These are phyloP conservation scores for Chaetomium tenue DNA, from an alignment of 495 filamentous ascomycete species.

Conservation along the genomic window DNA sequence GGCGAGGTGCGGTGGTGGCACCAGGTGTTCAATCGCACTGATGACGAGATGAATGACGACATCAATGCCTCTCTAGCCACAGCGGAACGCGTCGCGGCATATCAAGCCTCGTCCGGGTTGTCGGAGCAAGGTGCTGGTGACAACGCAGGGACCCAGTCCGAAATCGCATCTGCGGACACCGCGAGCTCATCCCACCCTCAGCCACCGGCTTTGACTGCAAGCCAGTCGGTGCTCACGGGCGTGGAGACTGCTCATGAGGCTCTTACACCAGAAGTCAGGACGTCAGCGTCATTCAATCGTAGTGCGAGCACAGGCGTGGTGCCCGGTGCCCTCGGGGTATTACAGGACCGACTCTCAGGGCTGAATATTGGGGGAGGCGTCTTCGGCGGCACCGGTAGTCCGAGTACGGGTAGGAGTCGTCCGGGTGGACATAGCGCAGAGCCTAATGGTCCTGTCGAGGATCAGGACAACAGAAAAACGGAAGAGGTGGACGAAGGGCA, in stretches of 20 bases:
- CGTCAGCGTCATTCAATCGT: conserved; percentile 37
- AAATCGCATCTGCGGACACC: conserved; percentile 22
- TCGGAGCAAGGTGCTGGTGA: conserved; percentile 24
- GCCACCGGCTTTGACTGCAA: conserved; percentile 37
- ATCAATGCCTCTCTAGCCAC: conserved; percentile 44
- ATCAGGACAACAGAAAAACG: conserved; percentile 3
- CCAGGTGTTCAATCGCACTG: conserved; percentile 78
- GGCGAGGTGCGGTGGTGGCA: conserved; percentile 82
- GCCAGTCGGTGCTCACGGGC: conserved; percentile 44
- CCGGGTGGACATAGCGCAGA: conserved; percentile 11
- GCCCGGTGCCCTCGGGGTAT: conserved; percentile 39
- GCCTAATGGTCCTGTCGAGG: neutral
- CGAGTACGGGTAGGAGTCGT: conserved; percentile 19
- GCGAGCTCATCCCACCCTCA: conserved; percentile 32
- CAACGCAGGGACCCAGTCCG: conserved; percentile 25
- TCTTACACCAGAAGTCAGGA: conserved; percentile 38
- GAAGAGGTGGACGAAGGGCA: conserved; percentile 26
- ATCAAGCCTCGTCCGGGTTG: conserved; percentile 25
- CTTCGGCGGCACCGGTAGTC: conserved; percentile 26
- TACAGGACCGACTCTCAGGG: conserved; percentile 50
- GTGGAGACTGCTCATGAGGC: conserved; percentile 44
- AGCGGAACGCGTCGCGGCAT: conserved; percentile 34
- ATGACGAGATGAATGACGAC: conserved; percentile 88
- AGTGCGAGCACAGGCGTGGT: conserved; percentile 45
- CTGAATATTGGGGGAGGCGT: conserved; percentile 43